A percentile compares a stretch with the other conserved stretches of the same genome.
Conservation (phyloP, 306 rosid species). For the Vachellia pachyceras region DNA sequence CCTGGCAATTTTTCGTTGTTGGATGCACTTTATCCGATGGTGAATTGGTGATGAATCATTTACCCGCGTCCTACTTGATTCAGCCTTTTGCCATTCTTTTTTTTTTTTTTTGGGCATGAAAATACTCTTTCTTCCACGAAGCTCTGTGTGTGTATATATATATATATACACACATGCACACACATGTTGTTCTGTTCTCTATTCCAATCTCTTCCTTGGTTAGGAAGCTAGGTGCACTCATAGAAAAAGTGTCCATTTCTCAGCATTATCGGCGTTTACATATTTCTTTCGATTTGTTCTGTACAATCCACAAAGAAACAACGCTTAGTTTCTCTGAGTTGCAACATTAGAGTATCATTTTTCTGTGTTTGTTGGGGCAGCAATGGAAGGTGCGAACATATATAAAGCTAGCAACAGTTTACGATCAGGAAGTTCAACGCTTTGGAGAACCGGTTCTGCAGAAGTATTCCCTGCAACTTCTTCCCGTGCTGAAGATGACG, state of each 20-base stretch:
- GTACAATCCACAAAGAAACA: background rate
- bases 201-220: background rate
- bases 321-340: background rate
- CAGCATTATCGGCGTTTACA: background rate
- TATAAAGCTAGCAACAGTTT: slow-evolving; percentile 46
- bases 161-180: no score
- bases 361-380: background rate
- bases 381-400: slow-evolving; percentile 54
- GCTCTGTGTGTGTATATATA: background rate
- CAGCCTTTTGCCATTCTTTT: no score
- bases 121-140: background rate
- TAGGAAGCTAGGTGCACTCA: background rate
- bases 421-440: slow-evolving; percentile 35
- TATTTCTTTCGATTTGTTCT: background rate
- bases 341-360: background rate
- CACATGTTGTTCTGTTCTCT: background rate
- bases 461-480: slow-evolving; percentile 60
- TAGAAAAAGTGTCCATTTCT: background rate
- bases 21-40: no score
- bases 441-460: slow-evolving; percentile 49
- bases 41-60: background rate
- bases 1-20: no score
- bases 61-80: background rate
- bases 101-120: background rate
- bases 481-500: slow-evolving; percentile 53